Percentiles rank a stretch among this genome's conserved stretches.
Evolutionary conservation across 345 rosid genomes (phyloP).

Genomic region (Lepidium sativum): DNA sequence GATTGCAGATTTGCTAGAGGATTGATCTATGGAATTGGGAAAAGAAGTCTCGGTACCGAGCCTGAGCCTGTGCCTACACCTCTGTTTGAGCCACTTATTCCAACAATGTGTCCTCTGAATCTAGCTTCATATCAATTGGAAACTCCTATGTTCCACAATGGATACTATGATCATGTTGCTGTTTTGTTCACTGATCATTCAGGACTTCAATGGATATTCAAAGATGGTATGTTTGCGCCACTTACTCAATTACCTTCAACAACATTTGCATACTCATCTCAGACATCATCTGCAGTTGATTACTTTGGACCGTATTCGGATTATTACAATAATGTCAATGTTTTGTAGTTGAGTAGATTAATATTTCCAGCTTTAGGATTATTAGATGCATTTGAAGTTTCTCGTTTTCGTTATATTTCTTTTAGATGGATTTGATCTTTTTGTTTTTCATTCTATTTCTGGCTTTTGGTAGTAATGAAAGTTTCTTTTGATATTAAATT

Average conservation of each 20-base stretch:
- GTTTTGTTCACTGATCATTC: not conserved
- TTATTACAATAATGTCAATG: conserved; percentile 3
- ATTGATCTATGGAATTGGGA: conserved; percentile 18
- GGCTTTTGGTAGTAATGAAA: conserved; percentile 4
- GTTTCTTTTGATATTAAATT: not conserved
- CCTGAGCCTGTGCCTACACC: not conserved
- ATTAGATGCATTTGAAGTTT: not conserved
- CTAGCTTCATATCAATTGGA: conserved; percentile 3
- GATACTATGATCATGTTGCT: conserved; percentile 6
- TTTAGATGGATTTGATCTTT: not conserved
- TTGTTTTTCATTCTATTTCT: not conserved
- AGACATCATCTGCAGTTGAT: conserved; percentile 9
- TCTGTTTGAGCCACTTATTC: not conserved
- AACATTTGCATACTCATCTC: not conserved
- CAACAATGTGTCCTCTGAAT: conserved; percentile 5
- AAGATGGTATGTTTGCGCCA: conserved; percentile 6
- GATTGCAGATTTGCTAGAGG: conserved; percentile 18
- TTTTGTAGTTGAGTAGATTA: not conserved
- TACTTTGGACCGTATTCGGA: conserved; percentile 3
- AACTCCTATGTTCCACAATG: not conserved
- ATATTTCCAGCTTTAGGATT: conserved; percentile 4
- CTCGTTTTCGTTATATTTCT: not conserved
- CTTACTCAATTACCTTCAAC: not conserved
- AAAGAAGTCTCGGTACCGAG: not conserved
- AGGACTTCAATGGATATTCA: not conserved